phyloP scores from a whole-genome alignment of 2,329 filamentous ascomycete genomes.

The Karstenula rhodostoma region DNA sequence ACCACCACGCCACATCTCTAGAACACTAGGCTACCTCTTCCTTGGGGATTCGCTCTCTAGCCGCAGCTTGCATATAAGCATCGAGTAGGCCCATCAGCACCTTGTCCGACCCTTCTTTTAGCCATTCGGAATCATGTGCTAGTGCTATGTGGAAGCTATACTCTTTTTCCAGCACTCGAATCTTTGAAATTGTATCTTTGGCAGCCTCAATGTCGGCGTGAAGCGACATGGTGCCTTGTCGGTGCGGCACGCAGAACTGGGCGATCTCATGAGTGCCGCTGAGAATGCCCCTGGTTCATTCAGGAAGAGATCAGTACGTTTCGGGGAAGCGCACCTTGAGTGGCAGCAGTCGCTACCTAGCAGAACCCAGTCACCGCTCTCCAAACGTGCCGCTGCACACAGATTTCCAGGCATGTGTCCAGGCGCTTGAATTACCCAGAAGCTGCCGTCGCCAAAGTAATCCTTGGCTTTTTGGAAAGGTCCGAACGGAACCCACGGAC shows the following conservation, averaged over 20 bases:
- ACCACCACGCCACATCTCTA: neutral
- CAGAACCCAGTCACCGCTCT: slow-evolving; percentile 40
- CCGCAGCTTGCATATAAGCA: slow-evolving; percentile 34
- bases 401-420: slow-evolving; percentile 53
- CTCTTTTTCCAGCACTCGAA: slow-evolving; percentile 33
- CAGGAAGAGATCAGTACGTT: neutral
- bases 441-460: slow-evolving; percentile 51
- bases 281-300: slow-evolving; percentile 33
- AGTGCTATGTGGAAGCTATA: slow-evolving; percentile 39
- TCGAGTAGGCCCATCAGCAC: slow-evolving; percentile 43
- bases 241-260: slow-evolving; percentile 33
- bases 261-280: slow-evolving; percentile 39
- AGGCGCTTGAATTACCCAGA: slow-evolving; percentile 49
- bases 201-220: slow-evolving; percentile 38
- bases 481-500: slow-evolving; percentile 44
- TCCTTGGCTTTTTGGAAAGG: slow-evolving; percentile 48
- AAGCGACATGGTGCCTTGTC: slow-evolving; percentile 32
- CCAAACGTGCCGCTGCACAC: slow-evolving; percentile 37
- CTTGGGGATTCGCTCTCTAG: slow-evolving; percentile 28
- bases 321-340: slow-evolving; percentile 32
- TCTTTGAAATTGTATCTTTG: slow-evolving; percentile 35
- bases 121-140: slow-evolving; percentile 41
- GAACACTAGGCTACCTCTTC: slow-evolving; percentile 29
- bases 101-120: slow-evolving; percentile 33
- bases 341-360: slow-evolving; percentile 47